Evolutionary conservation across 2,329 filamentous ascomycete species (phyloP), one percentile per base, ranked within the genome.

Genomic region (Apiospora rasikravindrae): DNA sequence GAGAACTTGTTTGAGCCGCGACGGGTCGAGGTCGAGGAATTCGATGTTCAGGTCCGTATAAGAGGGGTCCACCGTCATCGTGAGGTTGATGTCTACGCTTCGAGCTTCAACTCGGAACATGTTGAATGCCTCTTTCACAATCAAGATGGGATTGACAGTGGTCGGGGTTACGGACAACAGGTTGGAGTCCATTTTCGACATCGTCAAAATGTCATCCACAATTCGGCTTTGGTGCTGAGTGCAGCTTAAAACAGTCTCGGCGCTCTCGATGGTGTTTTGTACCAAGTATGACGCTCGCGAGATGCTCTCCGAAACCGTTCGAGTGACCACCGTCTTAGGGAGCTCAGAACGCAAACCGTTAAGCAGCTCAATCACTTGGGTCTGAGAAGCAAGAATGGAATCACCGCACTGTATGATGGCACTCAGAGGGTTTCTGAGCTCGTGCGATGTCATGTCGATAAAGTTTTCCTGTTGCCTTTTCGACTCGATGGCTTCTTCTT

Each of bases 261-360:
- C 96, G 77, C 95, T 95, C 77, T 95, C 95, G 80, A 96, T 91
- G 0, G 93, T 92, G 77, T 95, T 95, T 24, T 92, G 93, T 5
- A 93, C 87, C 1, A 95, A 85, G 76, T 95, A 95, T 78, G 95
- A 93, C 3, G 71, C 72, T 67, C 75, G 73, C 51, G 71, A 70
- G n/a, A 67, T 74, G 69, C 71, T 16, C 6, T 70, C 57, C 29
- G 70, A 11, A 29, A 67, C 40, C 24, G 47, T 53, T 29, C 66
- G 68, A 33, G 69, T 14, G 24, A n/a, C 49, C 33, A 69, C n/a
- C n/a, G 72, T 26, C 26, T 14, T 19, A 24, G 68, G 68, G 29
- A 69, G 14, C 45, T n/a, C 47, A 40, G 45, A 40, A 22, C 47
- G 45, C 45, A 69, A n/a, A 11, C n/a, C 24, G 7, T 49, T 69